Evolutionary conservation across 176 grass and related monocot species (phyloP).

Genomic region (Dactylis glomerata): DNA sequence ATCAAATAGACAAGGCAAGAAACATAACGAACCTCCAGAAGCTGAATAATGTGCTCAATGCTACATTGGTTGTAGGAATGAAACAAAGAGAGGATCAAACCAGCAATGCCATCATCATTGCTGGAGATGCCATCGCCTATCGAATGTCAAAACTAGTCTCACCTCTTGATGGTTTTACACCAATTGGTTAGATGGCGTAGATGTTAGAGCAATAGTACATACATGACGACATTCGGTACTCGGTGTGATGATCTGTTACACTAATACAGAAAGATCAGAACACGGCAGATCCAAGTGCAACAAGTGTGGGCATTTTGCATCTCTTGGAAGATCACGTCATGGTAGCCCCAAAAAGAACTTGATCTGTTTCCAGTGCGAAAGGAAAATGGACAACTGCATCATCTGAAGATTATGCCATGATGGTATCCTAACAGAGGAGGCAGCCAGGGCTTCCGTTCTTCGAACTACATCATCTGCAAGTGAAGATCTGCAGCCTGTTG

Average conservation of each 20-base stretch:
- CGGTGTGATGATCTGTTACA: neutral
- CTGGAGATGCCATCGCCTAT: neutral
- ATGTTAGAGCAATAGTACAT: slow-evolving; percentile 31
- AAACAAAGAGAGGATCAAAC: neutral
- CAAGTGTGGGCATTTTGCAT: neutral
- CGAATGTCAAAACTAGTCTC: neutral
- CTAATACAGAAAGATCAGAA: slow-evolving; percentile 12
- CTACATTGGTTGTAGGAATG: neutral
- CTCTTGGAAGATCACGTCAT: neutral
- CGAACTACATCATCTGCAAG: slow-evolving; percentile 76
- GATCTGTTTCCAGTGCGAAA: neutral
- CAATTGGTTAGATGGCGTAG: slow-evolving; percentile 5
- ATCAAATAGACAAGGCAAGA: neutral
- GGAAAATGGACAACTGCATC: neutral
- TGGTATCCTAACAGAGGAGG: neutral
- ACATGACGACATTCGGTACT: slow-evolving; percentile 8
- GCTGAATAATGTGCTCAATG: neutral
- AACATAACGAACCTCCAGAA: neutral
- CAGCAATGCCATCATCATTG: neutral
- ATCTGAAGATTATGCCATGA: neutral
- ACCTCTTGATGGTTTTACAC: neutral
- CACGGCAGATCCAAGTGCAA: neutral
- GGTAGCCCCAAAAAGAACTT: neutral
- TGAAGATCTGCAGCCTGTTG: slow-evolving; percentile 91
- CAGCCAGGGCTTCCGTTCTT: neutral